phyloP scores from a whole-genome alignment of 1,139 yeast species.

The Pichia sp. region DNA sequence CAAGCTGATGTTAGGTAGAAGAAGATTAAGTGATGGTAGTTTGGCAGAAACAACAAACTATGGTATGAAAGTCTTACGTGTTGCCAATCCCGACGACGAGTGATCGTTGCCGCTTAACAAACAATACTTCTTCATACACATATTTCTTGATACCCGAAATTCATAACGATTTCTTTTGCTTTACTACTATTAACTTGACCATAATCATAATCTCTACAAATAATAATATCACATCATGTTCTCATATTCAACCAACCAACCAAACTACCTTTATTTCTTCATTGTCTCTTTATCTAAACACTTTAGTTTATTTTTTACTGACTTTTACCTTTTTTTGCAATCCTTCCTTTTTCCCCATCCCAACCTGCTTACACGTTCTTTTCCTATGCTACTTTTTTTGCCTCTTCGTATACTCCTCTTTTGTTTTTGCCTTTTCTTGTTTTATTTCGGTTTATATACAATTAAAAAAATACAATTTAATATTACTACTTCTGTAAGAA shows the following conservation, averaged over 20 bases:
- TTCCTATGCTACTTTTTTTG: background rate
- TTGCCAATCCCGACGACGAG: slow-evolving; percentile 66
- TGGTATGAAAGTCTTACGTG: slow-evolving; percentile 67
- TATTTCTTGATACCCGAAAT: background rate
- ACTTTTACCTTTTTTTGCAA: no score
- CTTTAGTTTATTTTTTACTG: slow-evolving; percentile 1
- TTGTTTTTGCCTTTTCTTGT: background rate
- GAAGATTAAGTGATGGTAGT: slow-evolving; percentile 71
- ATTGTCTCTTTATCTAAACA: no score
- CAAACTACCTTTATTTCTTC: no score
- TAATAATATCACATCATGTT: no score
- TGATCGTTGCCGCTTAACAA: no score
- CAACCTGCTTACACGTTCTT: no score
- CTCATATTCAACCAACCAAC: no score
- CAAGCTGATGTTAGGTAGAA: slow-evolving; percentile 58
- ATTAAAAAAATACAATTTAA: background rate
- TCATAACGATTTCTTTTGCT: background rate
- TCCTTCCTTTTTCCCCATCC: no score
- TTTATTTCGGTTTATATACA: no score
- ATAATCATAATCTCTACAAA: background rate
- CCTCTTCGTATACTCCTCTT: background rate
- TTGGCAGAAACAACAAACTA: slow-evolving; percentile 80
- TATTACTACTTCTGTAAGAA: background rate
- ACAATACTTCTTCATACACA: background rate
- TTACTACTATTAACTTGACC: slow-evolving; percentile 27